phyloP scores from a whole-genome alignment of 352 stramenopile genomes.

The Globisporangium paddicum region DNA sequence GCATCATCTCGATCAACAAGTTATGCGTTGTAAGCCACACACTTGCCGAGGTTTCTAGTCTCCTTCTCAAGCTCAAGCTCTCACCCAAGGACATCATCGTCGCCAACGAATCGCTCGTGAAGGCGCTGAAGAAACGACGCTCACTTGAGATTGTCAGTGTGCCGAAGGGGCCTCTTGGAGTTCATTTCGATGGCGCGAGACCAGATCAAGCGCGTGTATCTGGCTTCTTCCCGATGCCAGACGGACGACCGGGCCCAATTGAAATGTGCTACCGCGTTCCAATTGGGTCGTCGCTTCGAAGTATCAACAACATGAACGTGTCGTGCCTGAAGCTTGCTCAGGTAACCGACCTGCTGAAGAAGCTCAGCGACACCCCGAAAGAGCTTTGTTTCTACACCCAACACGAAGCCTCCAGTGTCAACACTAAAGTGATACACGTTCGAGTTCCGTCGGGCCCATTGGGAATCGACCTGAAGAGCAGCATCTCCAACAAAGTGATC shows the following conservation, averaged over 20 bases:
- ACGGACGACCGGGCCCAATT: constrained; percentile 24
- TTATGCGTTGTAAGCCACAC: constrained; percentile 45
- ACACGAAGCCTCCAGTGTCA: constrained; percentile 12
- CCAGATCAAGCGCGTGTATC: constrained; percentile 24
- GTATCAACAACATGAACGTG: constrained; percentile 54
- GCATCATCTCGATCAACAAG: constrained; percentile 63
- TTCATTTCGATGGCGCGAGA: constrained; percentile 41
- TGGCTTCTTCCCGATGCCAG: constrained; percentile 32
- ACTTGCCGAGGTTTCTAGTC: constrained; percentile 29
- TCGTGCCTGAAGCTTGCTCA: constrained; percentile 35
- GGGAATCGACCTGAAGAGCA: constrained; percentile 49
- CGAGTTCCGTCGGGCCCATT: constrained; percentile 38
- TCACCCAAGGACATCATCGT: constrained; percentile 37
- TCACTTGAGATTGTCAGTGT: constrained; percentile 18
- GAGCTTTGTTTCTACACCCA: constrained; percentile 25
- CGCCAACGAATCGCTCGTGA: constrained; percentile 28
- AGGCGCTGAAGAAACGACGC: constrained; percentile 18
- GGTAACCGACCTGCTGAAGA: constrained; percentile 39
- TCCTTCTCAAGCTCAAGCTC: constrained; percentile 43
- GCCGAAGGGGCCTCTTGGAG: constrained; percentile 31
- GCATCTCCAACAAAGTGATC: constrained; percentile 31
- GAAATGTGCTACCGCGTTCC: constrained; percentile 30
- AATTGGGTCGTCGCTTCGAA: constrained; percentile 31
- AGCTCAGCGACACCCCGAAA: constrained; percentile 36
- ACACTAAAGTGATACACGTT: constrained; percentile 27